phyloP scores from a whole-genome alignment of 2,329 filamentous ascomycete species.

The Pestalotiopsis sp. region DNA sequence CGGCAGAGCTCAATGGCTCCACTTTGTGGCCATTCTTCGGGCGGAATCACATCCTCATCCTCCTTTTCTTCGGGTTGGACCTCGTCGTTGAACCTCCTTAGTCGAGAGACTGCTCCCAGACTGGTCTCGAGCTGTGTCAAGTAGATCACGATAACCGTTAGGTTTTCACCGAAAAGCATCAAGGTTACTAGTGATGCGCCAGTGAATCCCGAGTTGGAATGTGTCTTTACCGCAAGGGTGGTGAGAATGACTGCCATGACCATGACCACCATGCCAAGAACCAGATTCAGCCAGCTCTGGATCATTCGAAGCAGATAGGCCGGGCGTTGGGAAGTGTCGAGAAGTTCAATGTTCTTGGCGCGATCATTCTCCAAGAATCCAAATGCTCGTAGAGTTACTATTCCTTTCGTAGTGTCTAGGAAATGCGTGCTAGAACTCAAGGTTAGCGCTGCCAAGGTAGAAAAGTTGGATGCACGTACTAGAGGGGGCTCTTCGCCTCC shows the following conservation, averaged over 20 bases:
- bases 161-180: conserved; percentile 29
- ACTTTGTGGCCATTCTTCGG: conserved; percentile 29
- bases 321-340: conserved; percentile 52
- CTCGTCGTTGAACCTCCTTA: conserved; percentile 27
- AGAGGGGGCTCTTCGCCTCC: conserved; percentile 51
- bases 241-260: conserved; percentile 25
- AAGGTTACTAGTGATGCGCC: conserved; percentile 33
- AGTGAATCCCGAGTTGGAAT: conserved; percentile 26
- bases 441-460: not conserved
- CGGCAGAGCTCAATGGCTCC: conserved; percentile 26
- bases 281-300: conserved; percentile 37
- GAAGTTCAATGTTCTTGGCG: conserved; percentile 42
- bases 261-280: conserved; percentile 19
- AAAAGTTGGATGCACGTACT: conserved; percentile 32
- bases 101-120: conserved; percentile 32
- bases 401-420: conserved; percentile 48
- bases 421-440: conserved; percentile 39
- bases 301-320: conserved; percentile 53
- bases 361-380: conserved; percentile 45
- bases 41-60: conserved; percentile 25
- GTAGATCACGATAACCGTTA: conserved; percentile 26
- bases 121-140: conserved; percentile 12
- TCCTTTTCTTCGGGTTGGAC: conserved; percentile 24
- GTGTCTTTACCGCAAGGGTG: conserved; percentile 23
- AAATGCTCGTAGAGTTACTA: conserved; percentile 52